Conservation (phyloP, 345 rosid genomes). For the Corchorus capsularis region DNA sequence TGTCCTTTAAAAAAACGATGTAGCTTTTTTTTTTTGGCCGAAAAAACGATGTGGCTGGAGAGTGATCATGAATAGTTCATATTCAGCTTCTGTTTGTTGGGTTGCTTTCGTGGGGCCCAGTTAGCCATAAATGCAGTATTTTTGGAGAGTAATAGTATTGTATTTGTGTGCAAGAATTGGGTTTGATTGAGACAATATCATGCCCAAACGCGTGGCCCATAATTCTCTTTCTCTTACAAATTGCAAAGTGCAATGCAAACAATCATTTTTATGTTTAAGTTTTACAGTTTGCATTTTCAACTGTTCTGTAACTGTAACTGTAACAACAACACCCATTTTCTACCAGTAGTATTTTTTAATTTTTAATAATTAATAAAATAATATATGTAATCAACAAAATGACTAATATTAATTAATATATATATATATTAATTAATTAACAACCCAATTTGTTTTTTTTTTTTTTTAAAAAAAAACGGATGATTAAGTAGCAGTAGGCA, state of each 20-base stretch:
- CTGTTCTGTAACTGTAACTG: too few relatives aligned
- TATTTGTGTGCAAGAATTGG: not conserved
- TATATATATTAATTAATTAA: not conserved
- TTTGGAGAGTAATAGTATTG: too few relatives aligned
- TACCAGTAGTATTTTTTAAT: too few relatives aligned
- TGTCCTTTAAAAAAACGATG: too few relatives aligned
- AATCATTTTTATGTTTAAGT: not conserved
- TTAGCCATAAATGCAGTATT: not conserved
- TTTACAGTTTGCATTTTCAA: not conserved
- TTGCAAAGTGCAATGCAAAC: too few relatives aligned
- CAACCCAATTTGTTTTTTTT: not conserved
- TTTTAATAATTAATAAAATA: too few relatives aligned
- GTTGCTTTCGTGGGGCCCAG: not conserved
- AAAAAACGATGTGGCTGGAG: too few relatives aligned
- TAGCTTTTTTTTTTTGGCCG: too few relatives aligned
- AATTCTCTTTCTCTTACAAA: not conserved
- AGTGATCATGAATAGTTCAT: too few relatives aligned
- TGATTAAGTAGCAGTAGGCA: conserved; percentile 2
- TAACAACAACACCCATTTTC: not conserved
- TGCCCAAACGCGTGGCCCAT: conserved; percentile 10
- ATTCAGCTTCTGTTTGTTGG: not conserved
- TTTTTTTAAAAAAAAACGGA: not conserved
- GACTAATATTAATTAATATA: too few relatives aligned
- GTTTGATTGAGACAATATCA: not conserved
- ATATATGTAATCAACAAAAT: not conserved